A percentile compares a stretch with the other conserved stretches of the same genome.
These are phyloP conservation scores for Ophiostoma pallidulum DNA, from an alignment of 2,329 filamentous ascomycete species.

Conservation along the genomic window DNA sequence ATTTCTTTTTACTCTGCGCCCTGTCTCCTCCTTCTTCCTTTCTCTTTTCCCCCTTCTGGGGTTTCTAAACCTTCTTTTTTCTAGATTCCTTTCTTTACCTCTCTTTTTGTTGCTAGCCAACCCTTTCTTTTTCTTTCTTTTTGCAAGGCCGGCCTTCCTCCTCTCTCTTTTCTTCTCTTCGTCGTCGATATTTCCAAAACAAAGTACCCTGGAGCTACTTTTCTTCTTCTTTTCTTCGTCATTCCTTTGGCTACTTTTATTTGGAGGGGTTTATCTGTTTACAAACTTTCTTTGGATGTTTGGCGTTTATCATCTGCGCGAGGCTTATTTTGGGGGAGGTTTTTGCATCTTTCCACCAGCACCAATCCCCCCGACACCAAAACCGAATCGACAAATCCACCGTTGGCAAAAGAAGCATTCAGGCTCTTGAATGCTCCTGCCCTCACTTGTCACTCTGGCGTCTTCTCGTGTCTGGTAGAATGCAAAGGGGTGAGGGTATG, in stretches of 20 bases:
- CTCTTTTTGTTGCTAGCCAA: background rate
- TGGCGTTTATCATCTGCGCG: background rate
- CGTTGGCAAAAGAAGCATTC: slow-evolving; percentile 17
- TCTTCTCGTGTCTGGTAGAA: slow-evolving; percentile 13
- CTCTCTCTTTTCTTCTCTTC: slow-evolving; percentile 13
- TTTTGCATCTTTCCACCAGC: background rate
- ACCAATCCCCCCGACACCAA: background rate
- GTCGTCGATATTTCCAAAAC: background rate
- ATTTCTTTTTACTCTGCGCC: slow-evolving; percentile 8
- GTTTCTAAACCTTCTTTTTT: slow-evolving; percentile 11
- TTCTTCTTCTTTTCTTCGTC: background rate
- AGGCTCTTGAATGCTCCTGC: slow-evolving; percentile 12
- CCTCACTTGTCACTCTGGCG: slow-evolving; percentile 14
- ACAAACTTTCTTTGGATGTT: background rate
- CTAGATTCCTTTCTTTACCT: slow-evolving; percentile 7
- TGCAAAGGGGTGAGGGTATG: slow-evolving; percentile 23
- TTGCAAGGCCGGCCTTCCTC: slow-evolving; percentile 20
- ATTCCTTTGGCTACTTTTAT: background rate
- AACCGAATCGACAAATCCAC: slow-evolving; percentile 8
- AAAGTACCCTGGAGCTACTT: background rate
- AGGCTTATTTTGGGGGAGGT: slow-evolving; percentile 8
- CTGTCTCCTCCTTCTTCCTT: background rate
- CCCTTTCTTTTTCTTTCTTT: slow-evolving; percentile 13
- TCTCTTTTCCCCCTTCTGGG: background rate
- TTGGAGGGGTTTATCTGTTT: background rate